A percentile compares a stretch with the other conserved stretches of the same genome.
phyloP scores from a whole-genome alignment of 305 asterid species.

The Ruellia speciosa region DNA sequence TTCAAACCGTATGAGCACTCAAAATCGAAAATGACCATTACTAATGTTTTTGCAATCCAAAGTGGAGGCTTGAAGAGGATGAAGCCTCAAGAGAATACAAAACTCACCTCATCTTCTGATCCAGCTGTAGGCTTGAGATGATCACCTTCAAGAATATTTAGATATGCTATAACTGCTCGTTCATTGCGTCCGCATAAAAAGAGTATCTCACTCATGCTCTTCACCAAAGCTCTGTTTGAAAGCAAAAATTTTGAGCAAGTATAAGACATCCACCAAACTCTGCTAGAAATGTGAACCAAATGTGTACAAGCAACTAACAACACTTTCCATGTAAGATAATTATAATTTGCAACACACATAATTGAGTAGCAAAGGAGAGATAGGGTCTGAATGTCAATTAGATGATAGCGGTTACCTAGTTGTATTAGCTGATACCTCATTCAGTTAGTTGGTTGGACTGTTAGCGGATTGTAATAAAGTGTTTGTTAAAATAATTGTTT shows the following conservation, averaged over 20 bases:
- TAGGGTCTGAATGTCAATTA: too few species aligned
- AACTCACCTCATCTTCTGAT: conserved; percentile 62
- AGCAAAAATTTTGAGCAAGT: conserved; percentile 21
- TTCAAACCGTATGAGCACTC: not conserved
- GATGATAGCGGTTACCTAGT: too few species aligned
- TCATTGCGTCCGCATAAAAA: conserved; percentile 72
- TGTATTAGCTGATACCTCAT: too few species aligned
- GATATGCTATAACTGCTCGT: conserved; percentile 61
- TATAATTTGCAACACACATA: not conserved
- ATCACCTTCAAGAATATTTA: conserved; percentile 38
- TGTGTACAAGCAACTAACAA: not conserved
- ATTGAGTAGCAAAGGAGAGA: not conserved
- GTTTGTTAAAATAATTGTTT: too few species aligned
- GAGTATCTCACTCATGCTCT: conserved; percentile 84
- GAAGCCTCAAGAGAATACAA: conserved; percentile 5
- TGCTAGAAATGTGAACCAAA: conserved; percentile 9
- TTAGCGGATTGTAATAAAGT: too few species aligned
- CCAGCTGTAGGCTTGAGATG: conserved; percentile 26
- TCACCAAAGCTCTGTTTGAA: conserved; percentile 71
- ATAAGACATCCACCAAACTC: conserved; percentile 2
- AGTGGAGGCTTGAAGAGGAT: conserved; percentile 8
- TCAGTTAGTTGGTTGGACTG: too few species aligned
- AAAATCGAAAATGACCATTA: conserved; percentile 1
- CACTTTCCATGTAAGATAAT: too few species aligned
- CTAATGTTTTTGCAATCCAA: not conserved